These are phyloP conservation scores for Schoenoplectus triqueter DNA, from an alignment of 202 grass and related monocot genomes.

Conservation along the genomic window DNA sequence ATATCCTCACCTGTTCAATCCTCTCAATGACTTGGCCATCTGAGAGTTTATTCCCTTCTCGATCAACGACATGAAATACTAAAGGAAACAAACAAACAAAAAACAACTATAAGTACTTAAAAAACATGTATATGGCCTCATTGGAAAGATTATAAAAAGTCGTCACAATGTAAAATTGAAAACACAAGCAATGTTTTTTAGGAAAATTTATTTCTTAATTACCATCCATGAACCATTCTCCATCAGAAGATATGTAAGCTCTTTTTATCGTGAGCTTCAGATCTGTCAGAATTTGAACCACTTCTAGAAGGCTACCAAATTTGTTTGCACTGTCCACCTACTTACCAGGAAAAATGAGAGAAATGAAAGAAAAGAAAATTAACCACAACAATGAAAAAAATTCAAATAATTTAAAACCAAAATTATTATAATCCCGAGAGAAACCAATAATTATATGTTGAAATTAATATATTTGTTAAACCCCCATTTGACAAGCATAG, in stretches of 20 bases:
- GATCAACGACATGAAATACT: conserved; percentile 99
- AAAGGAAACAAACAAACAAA: conserved; percentile 40
- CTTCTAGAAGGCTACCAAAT: conserved; percentile 92
- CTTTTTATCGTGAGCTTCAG: conserved; percentile 87
- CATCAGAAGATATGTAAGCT: conserved; percentile 98
- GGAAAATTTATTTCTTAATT: conserved; percentile 10
- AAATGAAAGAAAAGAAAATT: neutral
- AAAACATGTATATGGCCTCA: neutral
- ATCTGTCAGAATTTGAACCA: conserved; percentile 96
- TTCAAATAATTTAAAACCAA: neutral
- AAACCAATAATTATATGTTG: conserved; percentile 9
- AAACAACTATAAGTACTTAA: conserved; percentile 5
- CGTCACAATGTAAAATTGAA: conserved; percentile 11
- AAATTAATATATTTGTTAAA: neutral
- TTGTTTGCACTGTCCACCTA: conserved; percentile 98
- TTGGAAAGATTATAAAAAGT: conserved; percentile 1
- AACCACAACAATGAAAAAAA: conserved; percentile 23
- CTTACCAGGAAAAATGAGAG: conserved; percentile 1
- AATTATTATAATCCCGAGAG: neutral
- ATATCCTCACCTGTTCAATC: conserved; percentile 69
- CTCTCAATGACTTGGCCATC: conserved; percentile 81
- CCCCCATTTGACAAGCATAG: no score
- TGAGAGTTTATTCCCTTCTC: conserved; percentile 85
- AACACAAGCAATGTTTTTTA: conserved; percentile 27
- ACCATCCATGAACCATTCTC: conserved; percentile 99